Conservation (phyloP, 2,329 filamentous ascomycete species). For the Cladosporium sp. region DNA sequence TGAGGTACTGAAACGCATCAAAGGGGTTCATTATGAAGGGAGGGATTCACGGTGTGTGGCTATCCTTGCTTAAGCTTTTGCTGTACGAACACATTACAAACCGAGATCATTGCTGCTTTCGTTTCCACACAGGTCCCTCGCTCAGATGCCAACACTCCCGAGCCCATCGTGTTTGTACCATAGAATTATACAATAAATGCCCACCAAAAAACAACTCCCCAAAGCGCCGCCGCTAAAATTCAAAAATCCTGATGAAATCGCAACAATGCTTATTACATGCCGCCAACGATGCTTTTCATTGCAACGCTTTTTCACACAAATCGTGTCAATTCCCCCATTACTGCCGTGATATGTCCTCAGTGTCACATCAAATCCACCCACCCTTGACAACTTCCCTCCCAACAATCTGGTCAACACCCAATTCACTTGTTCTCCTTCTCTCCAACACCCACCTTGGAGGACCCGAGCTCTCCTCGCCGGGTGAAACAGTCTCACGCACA, state of each 20-base stretch:
- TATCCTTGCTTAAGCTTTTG: not conserved
- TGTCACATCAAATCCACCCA: conserved; percentile 40
- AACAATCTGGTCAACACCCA: conserved; percentile 61
- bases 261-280: conserved; percentile 2
- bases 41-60: not conserved
- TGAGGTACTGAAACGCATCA: too few species aligned
- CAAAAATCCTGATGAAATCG: not conserved
- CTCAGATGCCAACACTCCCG: too few species aligned
- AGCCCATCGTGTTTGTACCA: not conserved
- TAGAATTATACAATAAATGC: not conserved
- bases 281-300: conserved; percentile 1
- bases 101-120: not conserved
- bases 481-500: conserved; percentile 44
- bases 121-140: not conserved
- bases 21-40: too few species aligned
- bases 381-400: conserved; percentile 65
- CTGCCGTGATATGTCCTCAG: not conserved
- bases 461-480: conserved; percentile 53
- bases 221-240: not conserved
- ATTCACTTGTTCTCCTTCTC: conserved; percentile 64
- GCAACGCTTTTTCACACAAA: not conserved
- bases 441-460: conserved; percentile 68
- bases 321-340: not conserved
- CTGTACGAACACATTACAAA: not conserved
- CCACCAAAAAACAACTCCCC: not conserved